These are phyloP conservation scores for Cladorrhinum samala DNA, from an alignment of 495 filamentous ascomycete genomes.

Conservation along the genomic window DNA sequence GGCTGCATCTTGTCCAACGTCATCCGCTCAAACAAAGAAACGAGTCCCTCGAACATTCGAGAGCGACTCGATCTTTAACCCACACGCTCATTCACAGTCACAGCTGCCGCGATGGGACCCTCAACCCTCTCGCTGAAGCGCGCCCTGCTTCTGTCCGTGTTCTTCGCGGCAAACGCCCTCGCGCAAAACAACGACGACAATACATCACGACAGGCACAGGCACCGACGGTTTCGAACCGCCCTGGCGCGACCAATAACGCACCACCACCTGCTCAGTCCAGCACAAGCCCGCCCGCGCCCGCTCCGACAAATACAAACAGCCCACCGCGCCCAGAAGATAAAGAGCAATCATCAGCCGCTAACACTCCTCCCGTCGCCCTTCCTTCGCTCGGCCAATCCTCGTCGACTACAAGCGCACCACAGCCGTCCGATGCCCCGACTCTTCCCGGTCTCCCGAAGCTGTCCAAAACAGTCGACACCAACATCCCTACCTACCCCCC, in stretches of 20 bases:
- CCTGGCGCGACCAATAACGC: background rate
- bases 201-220: background rate
- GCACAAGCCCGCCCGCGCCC: background rate
- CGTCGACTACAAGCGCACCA: too few species aligned
- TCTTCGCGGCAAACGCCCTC: slow-evolving; percentile 25
- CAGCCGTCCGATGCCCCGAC: background rate
- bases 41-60: too few species aligned
- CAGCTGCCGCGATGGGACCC: slow-evolving; percentile 17
- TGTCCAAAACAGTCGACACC: slow-evolving; percentile 35
- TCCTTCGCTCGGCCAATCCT: slow-evolving; percentile 2
- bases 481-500: slow-evolving; percentile 47
- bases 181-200: slow-evolving; percentile 27
- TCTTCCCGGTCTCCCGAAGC: slow-evolving; percentile 40
- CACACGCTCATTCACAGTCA: background rate
- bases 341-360: background rate
- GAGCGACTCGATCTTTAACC: background rate
- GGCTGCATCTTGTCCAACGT: slow-evolving; percentile 19
- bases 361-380: background rate
- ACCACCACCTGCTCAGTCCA: background rate
- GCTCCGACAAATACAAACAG: background rate
- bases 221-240: slow-evolving; percentile 7
- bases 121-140: slow-evolving; percentile 30
- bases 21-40: too few species aligned
- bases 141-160: slow-evolving; percentile 28
- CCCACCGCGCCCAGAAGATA: background rate